A percentile compares a stretch with the other conserved stretches of the same genome.
These are phyloP conservation scores for Xylaria sp. DNA, from an alignment of 2,329 filamentous ascomycete species.

Conservation along the genomic window DNA sequence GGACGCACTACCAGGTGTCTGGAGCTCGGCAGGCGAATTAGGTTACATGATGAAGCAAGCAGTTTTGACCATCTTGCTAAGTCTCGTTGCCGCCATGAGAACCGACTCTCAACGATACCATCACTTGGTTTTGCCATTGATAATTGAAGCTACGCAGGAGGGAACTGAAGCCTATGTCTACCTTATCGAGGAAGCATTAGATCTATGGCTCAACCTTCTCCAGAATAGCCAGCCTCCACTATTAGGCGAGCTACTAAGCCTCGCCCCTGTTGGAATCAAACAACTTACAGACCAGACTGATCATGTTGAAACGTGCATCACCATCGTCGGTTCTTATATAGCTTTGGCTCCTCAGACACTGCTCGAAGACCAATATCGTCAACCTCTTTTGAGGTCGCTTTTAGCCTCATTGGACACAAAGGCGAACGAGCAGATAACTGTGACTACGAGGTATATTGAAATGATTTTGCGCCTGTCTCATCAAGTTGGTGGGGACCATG, in stretches of 20 bases:
- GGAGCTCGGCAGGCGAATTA: constrained; percentile 82
- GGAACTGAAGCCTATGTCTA: constrained; percentile 81
- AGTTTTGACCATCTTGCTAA: constrained; percentile 85
- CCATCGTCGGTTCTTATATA: constrained; percentile 77
- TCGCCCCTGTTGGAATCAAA: constrained; percentile 72
- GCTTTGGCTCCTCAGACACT: constrained; percentile 75
- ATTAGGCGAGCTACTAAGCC: constrained; percentile 68
- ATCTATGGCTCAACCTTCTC: constrained; percentile 85
- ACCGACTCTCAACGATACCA: constrained; percentile 82
- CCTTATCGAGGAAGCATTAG: constrained; percentile 89
- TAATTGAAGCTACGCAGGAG: constrained; percentile 81
- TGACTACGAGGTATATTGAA: constrained; percentile 71
- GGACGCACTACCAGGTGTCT: constrained; percentile 80
- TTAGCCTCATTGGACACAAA: constrained; percentile 62
- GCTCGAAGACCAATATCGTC: constrained; percentile 66
- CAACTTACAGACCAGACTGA: constrained; percentile 74
- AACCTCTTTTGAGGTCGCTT: constrained; percentile 61
- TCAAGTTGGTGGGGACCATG: constrained; percentile 69
- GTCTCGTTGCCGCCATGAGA: constrained; percentile 88
- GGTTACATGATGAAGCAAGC: constrained; percentile 95
- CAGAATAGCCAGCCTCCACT: constrained; percentile 72
- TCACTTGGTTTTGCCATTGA: constrained; percentile 80
- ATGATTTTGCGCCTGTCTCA: constrained; percentile 72
- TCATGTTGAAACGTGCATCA: constrained; percentile 69
- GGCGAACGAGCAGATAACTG: constrained; percentile 67